Evolutionary conservation across 2,329 filamentous ascomycete genomes (phyloP).

Genomic region (Diaporthe vexans): DNA sequence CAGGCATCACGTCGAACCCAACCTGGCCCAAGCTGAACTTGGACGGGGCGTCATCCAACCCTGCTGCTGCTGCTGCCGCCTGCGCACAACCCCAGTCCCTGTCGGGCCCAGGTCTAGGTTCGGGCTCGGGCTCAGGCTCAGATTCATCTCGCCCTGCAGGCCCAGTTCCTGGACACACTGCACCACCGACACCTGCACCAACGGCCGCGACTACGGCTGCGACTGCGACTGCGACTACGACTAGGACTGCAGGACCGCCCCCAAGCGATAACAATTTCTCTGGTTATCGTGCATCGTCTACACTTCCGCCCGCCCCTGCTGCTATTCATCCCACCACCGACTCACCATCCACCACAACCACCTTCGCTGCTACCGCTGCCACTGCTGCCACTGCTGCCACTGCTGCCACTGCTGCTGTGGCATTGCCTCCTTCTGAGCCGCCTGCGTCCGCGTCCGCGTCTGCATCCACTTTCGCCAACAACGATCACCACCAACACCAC

Average conservation of each 20-base stretch:
- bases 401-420: too few species aligned
- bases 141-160: slow-evolving; percentile 23
- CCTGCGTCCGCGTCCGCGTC: background rate
- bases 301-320: slow-evolving; percentile 36
- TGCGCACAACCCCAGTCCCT: slow-evolving; percentile 35
- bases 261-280: slow-evolving; percentile 43
- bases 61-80: slow-evolving; percentile 13
- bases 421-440: too few species aligned
- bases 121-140: slow-evolving; percentile 29
- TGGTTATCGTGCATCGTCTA: slow-evolving; percentile 42
- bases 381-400: too few species aligned
- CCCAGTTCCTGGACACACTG: slow-evolving; percentile 32
- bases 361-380: slow-evolving; percentile 16
- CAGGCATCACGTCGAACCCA: slow-evolving; percentile 31
- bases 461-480: slow-evolving; percentile 47
- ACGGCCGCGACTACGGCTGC: slow-evolving; percentile 16
- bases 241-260: slow-evolving; percentile 27
- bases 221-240: slow-evolving; percentile 18
- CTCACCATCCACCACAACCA: slow-evolving; percentile 42
- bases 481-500: slow-evolving; percentile 40
- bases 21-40: slow-evolving; percentile 32
- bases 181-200: slow-evolving; percentile 15
- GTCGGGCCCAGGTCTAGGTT: slow-evolving; percentile 35
- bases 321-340: slow-evolving; percentile 12
- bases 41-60: slow-evolving; percentile 30